Percentiles rank a stretch among this genome's conserved stretches.
These are phyloP conservation scores for Hygrophorus russula DNA, from an alignment of 768 basidiomycete species.

Conservation along the genomic window DNA sequence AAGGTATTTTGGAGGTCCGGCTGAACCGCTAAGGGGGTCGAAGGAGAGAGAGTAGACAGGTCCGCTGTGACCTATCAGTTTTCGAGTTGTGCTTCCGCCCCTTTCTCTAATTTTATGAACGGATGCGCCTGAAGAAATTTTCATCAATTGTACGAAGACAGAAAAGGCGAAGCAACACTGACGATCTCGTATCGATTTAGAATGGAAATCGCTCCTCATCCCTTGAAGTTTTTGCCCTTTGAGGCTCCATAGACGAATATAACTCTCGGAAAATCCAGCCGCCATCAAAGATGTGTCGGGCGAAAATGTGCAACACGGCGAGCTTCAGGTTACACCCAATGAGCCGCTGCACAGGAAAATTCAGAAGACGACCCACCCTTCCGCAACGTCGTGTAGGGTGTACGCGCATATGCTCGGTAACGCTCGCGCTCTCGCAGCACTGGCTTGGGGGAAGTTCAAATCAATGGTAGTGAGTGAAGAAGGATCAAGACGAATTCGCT, in stretches of 20 bases:
- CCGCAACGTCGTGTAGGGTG: constrained; percentile 89
- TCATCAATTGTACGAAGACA: neutral
- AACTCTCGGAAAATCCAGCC: constrained; percentile 91
- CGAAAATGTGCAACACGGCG: constrained; percentile 83
- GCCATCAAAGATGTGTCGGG: constrained; percentile 87
- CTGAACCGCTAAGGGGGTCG: constrained; percentile 84
- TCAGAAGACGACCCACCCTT: constrained; percentile 55
- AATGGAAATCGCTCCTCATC: constrained; percentile 62
- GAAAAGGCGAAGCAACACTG: constrained; percentile 15
- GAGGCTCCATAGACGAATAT: constrained; percentile 88
- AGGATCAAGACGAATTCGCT: constrained; percentile 85
- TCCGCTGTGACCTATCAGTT: constrained; percentile 93
- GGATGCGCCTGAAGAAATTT: constrained; percentile 35
- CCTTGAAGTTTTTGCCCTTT: constrained; percentile 85
- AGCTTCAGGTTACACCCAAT: constrained; percentile 30
- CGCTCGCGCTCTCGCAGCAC: constrained; percentile 46
- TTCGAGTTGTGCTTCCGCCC: constrained; percentile 78
- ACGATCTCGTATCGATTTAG: constrained; percentile 62
- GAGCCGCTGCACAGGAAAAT: neutral
- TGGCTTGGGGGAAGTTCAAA: constrained; percentile 45
- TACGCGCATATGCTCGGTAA: constrained; percentile 93
- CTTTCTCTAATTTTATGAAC: constrained; percentile 65
- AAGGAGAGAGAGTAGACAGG: constrained; percentile 93
- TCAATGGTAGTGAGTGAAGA: constrained; percentile 48
- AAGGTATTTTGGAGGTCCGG: constrained; percentile 74